Conservation (phyloP, 306 rosid species). For the Ziziphus jujuba region DNA sequence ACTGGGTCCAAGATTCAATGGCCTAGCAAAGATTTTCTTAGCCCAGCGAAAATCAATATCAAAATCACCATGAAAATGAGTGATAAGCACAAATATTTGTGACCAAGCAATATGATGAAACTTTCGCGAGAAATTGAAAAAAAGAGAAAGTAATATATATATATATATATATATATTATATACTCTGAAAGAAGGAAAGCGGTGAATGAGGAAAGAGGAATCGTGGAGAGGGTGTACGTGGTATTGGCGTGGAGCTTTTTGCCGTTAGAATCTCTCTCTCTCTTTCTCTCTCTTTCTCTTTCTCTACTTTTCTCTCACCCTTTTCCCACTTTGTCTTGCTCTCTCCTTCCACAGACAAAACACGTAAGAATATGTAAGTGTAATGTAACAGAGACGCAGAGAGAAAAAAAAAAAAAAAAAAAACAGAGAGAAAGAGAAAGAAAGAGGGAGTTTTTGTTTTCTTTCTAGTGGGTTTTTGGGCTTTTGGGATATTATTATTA, state of each 20-base stretch:
- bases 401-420: too few relatives aligned
- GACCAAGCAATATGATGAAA: too few relatives aligned
- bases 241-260: constrained; percentile 1
- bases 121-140: background rate
- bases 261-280: constrained; percentile 3
- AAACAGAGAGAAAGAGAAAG: background rate
- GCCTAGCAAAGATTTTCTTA: too few relatives aligned
- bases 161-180: too few relatives aligned
- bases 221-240: constrained; percentile 8
- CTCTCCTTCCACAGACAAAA: background rate
- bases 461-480: background rate
- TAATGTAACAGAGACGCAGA: background rate
- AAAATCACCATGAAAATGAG: too few relatives aligned
- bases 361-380: background rate
- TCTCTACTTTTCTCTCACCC: background rate
- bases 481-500: background rate
- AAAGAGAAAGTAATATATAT: background rate
- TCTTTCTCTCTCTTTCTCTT: background rate
- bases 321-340: background rate
- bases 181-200: background rate
- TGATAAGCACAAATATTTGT: too few relatives aligned
- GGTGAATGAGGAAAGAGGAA: constrained; percentile 3
- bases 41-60: too few relatives aligned
- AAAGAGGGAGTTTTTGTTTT: background rate
- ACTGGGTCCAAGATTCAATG: too few relatives aligned